These are phyloP conservation scores for Ganoderma sinense DNA, from an alignment of 1,284 basidiomycete genomes.

Conservation along the genomic window DNA sequence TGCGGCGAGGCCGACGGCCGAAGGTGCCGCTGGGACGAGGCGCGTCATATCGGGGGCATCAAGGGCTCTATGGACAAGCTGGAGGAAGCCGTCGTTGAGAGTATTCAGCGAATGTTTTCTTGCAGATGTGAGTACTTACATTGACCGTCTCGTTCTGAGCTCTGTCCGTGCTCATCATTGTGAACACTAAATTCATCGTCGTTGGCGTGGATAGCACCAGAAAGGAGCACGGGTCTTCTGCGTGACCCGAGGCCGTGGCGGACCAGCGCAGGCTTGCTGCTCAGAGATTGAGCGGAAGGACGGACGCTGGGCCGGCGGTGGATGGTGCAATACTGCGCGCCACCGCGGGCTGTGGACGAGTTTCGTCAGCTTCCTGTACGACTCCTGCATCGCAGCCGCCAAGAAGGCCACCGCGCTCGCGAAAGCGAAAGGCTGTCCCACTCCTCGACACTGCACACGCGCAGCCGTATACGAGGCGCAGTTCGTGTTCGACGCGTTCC, in stretches of 20 bases:
- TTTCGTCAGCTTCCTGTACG: slow-evolving; percentile 50
- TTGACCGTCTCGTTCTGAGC: too few species aligned
- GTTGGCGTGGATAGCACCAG: not conserved
- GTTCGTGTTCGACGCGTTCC: too few species aligned
- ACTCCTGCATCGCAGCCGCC: slow-evolving; percentile 51
- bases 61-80: not conserved
- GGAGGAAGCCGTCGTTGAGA: not conserved
- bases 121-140: slow-evolving; percentile 2
- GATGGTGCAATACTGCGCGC: not conserved
- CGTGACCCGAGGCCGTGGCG: not conserved
- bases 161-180: not conserved
- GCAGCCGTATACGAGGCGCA: too few species aligned
- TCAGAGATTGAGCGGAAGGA: not conserved
- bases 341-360: slow-evolving; percentile 43
- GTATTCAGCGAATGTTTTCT: not conserved
- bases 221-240: not conserved
- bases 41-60: not conserved
- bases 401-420: slow-evolving; percentile 46
- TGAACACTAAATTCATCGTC: too few species aligned
- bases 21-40: too few species aligned
- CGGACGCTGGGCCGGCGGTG: too few species aligned
- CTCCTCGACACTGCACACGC: slow-evolving; percentile 43
- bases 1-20: too few species aligned
- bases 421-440: slow-evolving; percentile 44
- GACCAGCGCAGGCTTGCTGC: not conserved